Percentiles rank a stretch among this genome's conserved stretches.
Conservation (phyloP, 1,284 basidiomycete species). For the Dichomitus squalens region DNA sequence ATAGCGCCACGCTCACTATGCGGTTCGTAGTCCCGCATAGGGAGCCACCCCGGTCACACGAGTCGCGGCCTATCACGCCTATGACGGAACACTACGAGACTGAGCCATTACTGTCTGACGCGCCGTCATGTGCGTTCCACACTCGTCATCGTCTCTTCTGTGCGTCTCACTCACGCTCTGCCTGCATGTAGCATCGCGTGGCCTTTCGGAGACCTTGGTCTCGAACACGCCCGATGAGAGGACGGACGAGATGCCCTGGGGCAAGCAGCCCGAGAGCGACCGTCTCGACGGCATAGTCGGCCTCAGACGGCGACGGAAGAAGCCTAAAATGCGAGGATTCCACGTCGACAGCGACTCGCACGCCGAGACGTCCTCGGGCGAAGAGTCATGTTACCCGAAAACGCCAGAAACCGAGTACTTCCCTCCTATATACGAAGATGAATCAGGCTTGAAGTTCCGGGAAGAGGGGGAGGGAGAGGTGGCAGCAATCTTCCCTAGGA, state of each 20-base stretch:
- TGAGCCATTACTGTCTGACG: constrained; percentile 15
- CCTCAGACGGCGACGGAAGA: constrained; percentile 34
- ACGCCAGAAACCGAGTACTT: constrained; percentile 26
- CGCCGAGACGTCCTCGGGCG: constrained; percentile 13
- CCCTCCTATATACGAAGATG: constrained; percentile 8
- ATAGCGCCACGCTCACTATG: constrained; percentile 31
- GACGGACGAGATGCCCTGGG: constrained; percentile 7
- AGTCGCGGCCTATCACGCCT: constrained; percentile 10
- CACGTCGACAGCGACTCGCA: constrained; percentile 11
- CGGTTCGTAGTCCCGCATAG: constrained; percentile 25
- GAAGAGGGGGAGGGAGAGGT: constrained; percentile 2
- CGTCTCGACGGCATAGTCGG: constrained; percentile 21
- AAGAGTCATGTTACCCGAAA: constrained; percentile 18
- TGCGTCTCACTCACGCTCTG: too few relatives aligned
- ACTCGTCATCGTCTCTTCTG: not conserved
- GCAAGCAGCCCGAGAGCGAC: constrained; percentile 1
- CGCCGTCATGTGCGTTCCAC: constrained; percentile 11
- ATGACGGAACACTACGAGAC: constrained; percentile 16
- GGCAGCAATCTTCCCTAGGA: constrained; percentile 30
- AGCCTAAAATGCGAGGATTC: constrained; percentile 9
- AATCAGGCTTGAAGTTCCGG: not conserved
- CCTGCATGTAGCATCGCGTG: constrained; percentile 12
- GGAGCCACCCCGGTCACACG: constrained; percentile 7
- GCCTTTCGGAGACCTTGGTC: constrained; percentile 5
- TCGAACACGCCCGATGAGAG: constrained; percentile 8